Conservation (phyloP, 495 filamentous ascomycete species). For the Cercophora newfieldiana region DNA sequence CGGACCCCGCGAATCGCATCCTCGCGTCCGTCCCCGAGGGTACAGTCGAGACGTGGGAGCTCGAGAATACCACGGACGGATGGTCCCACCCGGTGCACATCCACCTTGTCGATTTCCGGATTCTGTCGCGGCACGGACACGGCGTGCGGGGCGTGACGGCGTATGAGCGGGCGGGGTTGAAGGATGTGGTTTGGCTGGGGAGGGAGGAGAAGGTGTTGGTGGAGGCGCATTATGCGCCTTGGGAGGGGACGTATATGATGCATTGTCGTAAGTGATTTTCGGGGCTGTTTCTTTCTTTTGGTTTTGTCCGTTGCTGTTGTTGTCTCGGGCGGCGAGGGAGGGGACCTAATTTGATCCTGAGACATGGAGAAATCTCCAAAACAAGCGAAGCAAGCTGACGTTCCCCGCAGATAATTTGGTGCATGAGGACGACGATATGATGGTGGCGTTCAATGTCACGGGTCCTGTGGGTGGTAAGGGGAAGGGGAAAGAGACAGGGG, state of each 20-base stretch:
- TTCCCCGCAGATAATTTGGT: conserved; percentile 57
- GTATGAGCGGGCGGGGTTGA: conserved; percentile 50
- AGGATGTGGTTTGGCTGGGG: conserved; percentile 51
- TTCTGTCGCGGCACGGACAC: conserved; percentile 39
- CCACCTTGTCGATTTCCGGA: conserved; percentile 57
- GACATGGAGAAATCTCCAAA: too few relatives aligned
- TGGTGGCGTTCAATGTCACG: conserved; percentile 57
- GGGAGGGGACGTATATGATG: conserved; percentile 55
- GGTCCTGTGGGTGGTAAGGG: too few relatives aligned
- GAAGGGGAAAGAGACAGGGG: too few relatives aligned
- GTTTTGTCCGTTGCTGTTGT: too few relatives aligned
- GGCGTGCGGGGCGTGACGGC: conserved; percentile 39
- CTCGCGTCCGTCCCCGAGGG: conserved; percentile 46
- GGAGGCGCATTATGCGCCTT: conserved; percentile 48
- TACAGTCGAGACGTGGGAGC: conserved; percentile 47
- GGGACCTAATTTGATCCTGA: too few relatives aligned
- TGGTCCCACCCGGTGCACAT: conserved; percentile 57
- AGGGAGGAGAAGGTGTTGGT: conserved; percentile 47
- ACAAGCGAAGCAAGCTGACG: too few relatives aligned
- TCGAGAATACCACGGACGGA: conserved; percentile 44
- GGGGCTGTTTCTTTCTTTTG: too few relatives aligned
- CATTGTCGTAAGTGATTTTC: too few relatives aligned
- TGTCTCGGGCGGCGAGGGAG: too few relatives aligned
- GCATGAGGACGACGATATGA: conserved; percentile 60
- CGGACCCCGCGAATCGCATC: conserved; percentile 47